Percentiles rank a stretch among this genome's conserved stretches.
Conservation (phyloP, 139 green algal genomes). For the Chlorella sp. region DNA sequence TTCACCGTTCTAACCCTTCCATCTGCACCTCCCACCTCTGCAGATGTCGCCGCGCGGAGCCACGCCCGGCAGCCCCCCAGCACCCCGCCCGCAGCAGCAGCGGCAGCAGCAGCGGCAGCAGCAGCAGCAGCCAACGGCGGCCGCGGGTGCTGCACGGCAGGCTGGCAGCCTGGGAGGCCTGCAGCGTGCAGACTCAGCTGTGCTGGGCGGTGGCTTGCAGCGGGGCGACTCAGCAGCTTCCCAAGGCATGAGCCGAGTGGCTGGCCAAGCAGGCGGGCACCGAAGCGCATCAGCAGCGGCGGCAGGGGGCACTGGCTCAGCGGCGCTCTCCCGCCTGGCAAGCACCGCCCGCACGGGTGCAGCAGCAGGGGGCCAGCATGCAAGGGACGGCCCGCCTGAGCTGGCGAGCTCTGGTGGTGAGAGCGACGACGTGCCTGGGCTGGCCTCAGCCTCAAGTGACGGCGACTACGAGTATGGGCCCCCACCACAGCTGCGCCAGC, state of each 20-base stretch:
- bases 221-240: slow-evolving; percentile 23
- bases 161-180: background rate
- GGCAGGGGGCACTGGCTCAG: background rate
- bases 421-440: background rate
- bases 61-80: background rate
- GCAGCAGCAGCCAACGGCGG: background rate
- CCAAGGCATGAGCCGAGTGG: background rate
- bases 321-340: background rate
- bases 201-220: slow-evolving; percentile 3
- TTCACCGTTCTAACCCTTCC: no score
- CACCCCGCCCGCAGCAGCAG: background rate
- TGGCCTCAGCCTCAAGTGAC: background rate
- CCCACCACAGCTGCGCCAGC: background rate
- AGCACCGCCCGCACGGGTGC: background rate
- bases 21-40: no score
- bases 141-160: background rate
- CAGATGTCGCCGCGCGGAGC: background rate
- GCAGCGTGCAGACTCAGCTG: slow-evolving; percentile 15
- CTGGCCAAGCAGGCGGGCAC: background rate
- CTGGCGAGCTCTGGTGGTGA: background rate
- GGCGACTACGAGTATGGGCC: background rate
- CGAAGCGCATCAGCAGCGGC: background rate
- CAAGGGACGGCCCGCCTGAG: background rate
- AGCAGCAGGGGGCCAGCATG: background rate
- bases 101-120: background rate